Evolutionary conservation across 1,284 basidiomycete species (phyloP).

Genomic region (Cryptococcus sp.): DNA sequence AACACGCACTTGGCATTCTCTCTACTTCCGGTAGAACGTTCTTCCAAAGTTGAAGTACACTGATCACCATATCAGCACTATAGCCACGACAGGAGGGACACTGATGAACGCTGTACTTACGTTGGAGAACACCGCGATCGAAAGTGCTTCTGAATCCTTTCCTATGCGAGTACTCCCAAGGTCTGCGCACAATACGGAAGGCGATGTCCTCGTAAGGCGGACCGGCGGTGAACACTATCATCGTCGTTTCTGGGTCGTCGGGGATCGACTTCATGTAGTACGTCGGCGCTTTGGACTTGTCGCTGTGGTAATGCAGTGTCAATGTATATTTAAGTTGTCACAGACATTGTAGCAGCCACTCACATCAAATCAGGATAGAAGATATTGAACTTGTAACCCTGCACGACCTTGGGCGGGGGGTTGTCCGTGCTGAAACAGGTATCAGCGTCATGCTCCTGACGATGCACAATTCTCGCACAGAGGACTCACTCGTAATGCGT

Average conservation of each 20-base stretch:
- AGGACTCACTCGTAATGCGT: slow-evolving; percentile 90
- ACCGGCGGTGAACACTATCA: slow-evolving; percentile 91
- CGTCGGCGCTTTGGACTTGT: slow-evolving; percentile 92
- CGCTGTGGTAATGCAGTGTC: slow-evolving; percentile 52
- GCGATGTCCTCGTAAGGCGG: slow-evolving; percentile 99
- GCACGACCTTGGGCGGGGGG: slow-evolving; percentile 94
- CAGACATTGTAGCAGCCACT: slow-evolving; percentile 7
- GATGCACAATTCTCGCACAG: neutral
- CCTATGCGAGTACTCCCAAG: slow-evolving; percentile 94
- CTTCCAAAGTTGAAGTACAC: slow-evolving; percentile 53
- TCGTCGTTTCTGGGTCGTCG: slow-evolving; percentile 90
- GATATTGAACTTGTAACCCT: slow-evolving; percentile 86
- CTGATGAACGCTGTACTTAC: slow-evolving; percentile 23
- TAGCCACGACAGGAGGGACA: neutral
- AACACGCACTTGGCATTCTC: neutral
- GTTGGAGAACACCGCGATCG: slow-evolving; percentile 60
- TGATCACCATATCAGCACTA: slow-evolving; percentile 9
- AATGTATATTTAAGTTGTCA: neutral
- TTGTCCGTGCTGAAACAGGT: slow-evolving; percentile 67
- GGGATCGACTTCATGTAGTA: slow-evolving; percentile 90
- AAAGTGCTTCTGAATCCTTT: slow-evolving; percentile 61
- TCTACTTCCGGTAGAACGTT: slow-evolving; percentile 46
- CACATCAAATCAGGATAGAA: slow-evolving; percentile 54
- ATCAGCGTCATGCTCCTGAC: neutral
- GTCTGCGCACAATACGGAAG: slow-evolving; percentile 94